A percentile compares a stretch with the other conserved stretches of the same genome.
Conservation (phyloP, 2,329 filamentous ascomycete genomes). For the Huntiella savannae region DNA sequence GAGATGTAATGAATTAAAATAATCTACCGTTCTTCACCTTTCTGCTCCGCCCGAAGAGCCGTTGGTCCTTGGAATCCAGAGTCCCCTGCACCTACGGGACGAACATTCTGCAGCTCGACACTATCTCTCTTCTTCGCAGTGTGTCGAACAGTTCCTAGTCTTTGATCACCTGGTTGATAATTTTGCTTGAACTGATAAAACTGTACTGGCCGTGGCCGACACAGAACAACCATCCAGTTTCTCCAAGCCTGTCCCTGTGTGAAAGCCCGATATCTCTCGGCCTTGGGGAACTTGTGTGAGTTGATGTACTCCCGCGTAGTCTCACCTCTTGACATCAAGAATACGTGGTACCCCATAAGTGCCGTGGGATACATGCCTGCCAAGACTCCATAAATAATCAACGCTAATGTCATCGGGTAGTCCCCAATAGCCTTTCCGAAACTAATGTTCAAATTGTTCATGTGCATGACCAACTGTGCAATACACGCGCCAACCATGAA, state of each 20-base stretch:
- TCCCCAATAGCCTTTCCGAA: conserved; percentile 50
- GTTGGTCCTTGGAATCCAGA: conserved; percentile 35
- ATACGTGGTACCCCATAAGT: conserved; percentile 74
- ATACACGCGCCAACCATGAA: conserved; percentile 62
- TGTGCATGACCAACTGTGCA: conserved; percentile 63
- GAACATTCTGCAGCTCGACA: conserved; percentile 51
- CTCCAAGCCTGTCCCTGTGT: conserved; percentile 54
- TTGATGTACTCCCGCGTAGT: conserved; percentile 94
- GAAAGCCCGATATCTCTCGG: conserved; percentile 80
- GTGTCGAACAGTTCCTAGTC: conserved; percentile 38
- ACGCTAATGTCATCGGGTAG: conserved; percentile 67
- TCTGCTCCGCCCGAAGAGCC: conserved; percentile 19
- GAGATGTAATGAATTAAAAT: neutral
- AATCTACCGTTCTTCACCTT: neutral
- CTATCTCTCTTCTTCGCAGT: conserved; percentile 23
- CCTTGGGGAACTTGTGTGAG: conserved; percentile 83
- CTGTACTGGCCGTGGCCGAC: conserved; percentile 66
- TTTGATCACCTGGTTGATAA: conserved; percentile 67
- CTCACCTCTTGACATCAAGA: conserved; percentile 76
- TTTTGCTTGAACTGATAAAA: conserved; percentile 72
- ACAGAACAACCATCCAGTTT: conserved; percentile 69
- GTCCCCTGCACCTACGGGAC: conserved; percentile 2
- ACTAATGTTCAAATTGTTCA: conserved; percentile 38
- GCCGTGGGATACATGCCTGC: conserved; percentile 64
- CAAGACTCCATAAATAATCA: conserved; percentile 67